These are phyloP conservation scores for Zychaea mexicana DNA, from an alignment of 371 early-diverging fungal species.

Conservation along the genomic window DNA sequence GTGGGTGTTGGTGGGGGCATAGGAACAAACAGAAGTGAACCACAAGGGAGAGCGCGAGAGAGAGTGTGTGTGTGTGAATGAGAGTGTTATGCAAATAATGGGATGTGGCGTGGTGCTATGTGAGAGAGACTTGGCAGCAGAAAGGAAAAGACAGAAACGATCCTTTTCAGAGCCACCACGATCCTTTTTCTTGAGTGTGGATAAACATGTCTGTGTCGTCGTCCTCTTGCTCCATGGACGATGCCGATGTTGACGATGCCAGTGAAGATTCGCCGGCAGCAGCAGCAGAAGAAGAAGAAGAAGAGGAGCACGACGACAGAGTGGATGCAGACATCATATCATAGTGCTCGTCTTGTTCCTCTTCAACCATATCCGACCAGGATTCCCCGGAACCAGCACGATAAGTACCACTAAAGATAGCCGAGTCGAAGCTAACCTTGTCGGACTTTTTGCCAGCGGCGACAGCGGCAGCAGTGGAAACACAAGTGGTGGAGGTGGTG, in stretches of 20 bases:
- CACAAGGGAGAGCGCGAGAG: too few species aligned
- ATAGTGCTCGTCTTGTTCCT: constrained; percentile 20
- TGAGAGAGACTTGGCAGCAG: too few species aligned
- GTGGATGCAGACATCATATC: constrained; percentile 8
- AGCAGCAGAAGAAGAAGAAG: neutral
- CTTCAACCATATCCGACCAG: constrained; percentile 47
- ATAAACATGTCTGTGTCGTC: constrained; percentile 42
- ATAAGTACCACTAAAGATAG: constrained; percentile 34
- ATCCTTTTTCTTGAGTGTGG: constrained; percentile 44
- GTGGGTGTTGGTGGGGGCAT: too few species aligned
- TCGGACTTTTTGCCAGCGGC: constrained; percentile 23
- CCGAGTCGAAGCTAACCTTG: constrained; percentile 43
- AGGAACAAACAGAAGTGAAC: too few species aligned
- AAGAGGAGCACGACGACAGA: neutral
- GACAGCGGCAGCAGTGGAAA: neutral
- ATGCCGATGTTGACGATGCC: too few species aligned
- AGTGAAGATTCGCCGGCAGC: too few species aligned
- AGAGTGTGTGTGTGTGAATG: too few species aligned
- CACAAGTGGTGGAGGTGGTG: neutral
- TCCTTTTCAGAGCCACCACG: constrained; percentile 47
- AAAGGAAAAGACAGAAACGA: too few species aligned
- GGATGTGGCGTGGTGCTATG: too few species aligned
- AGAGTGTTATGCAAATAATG: too few species aligned
- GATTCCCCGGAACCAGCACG: constrained; percentile 16
- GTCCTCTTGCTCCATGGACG: constrained; percentile 19